A percentile compares a stretch with the other conserved stretches of the same genome.
These are phyloP conservation scores for Rhododendron ovatum DNA, from an alignment of 148 eudicot genomes.

Conservation along the genomic window DNA sequence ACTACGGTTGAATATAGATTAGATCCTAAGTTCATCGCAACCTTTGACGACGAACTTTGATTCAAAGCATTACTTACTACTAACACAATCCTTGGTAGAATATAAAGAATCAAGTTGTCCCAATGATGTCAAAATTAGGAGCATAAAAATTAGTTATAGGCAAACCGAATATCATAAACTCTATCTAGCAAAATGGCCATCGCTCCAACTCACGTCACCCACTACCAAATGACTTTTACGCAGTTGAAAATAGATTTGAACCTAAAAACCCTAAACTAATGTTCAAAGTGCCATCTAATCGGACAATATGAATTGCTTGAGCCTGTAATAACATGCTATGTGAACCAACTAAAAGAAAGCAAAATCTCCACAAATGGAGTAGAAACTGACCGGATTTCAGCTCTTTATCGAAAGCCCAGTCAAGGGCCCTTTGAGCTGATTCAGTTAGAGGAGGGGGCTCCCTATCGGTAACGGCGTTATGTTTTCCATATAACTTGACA, in stretches of 20 bases:
- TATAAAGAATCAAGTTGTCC: neutral
- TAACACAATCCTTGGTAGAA: neutral
- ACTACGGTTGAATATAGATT: neutral
- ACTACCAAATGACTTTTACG: neutral
- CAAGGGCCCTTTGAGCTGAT: slow-evolving; percentile 64
- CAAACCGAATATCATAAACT: neutral
- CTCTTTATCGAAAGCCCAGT: slow-evolving; percentile 66
- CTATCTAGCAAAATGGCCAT: neutral
- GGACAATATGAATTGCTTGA: neutral
- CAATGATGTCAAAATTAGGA: neutral
- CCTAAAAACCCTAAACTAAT: neutral
- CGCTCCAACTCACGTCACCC: neutral
- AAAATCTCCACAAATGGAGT: neutral
- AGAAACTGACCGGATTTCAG: slow-evolving; percentile 52
- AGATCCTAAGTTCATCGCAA: neutral
- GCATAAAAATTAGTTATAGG: neutral
- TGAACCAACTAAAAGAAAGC: neutral
- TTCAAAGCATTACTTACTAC: neutral
- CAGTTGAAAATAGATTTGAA: neutral
- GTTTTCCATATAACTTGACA: slow-evolving; percentile 52
- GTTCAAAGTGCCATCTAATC: neutral
- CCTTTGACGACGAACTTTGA: neutral
- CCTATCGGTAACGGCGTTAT: slow-evolving; percentile 38
- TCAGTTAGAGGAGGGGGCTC: slow-evolving; percentile 74
- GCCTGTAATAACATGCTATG: neutral